These are phyloP conservation scores for Verticillium alfalfae DNA, from an alignment of 2,329 filamentous ascomycete species.

Conservation along the genomic window DNA sequence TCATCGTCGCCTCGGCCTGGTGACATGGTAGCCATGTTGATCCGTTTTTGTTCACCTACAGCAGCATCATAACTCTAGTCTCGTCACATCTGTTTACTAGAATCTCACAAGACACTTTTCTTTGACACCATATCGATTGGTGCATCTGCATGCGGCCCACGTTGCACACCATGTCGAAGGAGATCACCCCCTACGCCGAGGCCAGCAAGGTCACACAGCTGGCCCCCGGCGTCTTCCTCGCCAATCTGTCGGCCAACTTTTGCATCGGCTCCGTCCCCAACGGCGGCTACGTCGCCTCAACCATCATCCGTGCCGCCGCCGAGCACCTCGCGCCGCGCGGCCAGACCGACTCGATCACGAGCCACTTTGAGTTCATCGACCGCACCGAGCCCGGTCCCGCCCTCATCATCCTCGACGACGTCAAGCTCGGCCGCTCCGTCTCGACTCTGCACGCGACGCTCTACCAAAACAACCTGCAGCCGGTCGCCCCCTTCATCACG, in stretches of 20 bases:
- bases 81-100: too few species aligned
- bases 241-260: conserved; percentile 14
- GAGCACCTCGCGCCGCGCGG: conserved; percentile 23
- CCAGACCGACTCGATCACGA: conserved; percentile 31
- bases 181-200: conserved; percentile 12
- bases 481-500: conserved; percentile 27
- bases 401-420: conserved; percentile 30
- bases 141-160: background rate
- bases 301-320: conserved; percentile 28
- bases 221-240: conserved; percentile 15
- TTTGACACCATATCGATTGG: too few species aligned
- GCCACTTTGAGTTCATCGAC: conserved; percentile 34
- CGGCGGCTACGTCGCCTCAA: conserved; percentile 38
- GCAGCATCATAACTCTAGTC: background rate
- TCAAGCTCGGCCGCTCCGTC: conserved; percentile 33
- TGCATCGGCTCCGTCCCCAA: conserved; percentile 33
- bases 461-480: conserved; percentile 29
- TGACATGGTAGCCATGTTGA: too few species aligned
- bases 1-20: background rate
- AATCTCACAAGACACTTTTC: too few species aligned
- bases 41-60: background rate
- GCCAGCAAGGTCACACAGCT: conserved; percentile 15
- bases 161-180: background rate
- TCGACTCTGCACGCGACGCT: conserved; percentile 36
- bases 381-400: conserved; percentile 30